Evolutionary conservation across 805 yeast genomes (phyloP).

Genomic region (Pichia pseudocactophila): DNA sequence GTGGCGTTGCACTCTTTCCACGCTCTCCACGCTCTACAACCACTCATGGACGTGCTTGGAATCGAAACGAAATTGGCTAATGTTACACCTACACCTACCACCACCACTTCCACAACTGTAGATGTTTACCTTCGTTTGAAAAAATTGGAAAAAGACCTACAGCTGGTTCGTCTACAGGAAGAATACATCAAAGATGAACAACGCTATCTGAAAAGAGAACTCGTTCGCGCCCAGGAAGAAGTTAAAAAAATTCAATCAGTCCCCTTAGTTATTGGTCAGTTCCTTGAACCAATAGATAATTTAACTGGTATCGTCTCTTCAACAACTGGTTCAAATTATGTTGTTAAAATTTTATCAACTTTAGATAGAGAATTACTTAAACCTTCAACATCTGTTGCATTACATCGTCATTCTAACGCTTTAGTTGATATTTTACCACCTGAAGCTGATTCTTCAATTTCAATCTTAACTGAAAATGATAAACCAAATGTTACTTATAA

Average conservation of each 20-base stretch:
- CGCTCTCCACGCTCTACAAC: neutral
- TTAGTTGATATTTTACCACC: conserved; percentile 96
- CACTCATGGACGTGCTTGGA: conserved; percentile 55
- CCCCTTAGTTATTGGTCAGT: conserved; percentile 96
- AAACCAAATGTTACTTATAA: conserved; percentile 90
- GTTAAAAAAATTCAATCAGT: conserved; percentile 96
- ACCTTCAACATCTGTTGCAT: conserved; percentile 91
- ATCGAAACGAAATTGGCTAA: conserved; percentile 15
- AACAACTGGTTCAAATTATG: conserved; percentile 96
- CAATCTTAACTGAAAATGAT: conserved; percentile 91
- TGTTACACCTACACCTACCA: no score
- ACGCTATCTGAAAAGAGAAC: conserved; percentile 89
- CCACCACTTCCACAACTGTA: no score
- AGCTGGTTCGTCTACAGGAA: conserved; percentile 78
- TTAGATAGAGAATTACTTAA: conserved; percentile 89
- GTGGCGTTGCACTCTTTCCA: no score
- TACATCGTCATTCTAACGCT: conserved; percentile 97
- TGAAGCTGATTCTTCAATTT: conserved; percentile 93
- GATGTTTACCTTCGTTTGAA: conserved; percentile 82
- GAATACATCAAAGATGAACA: conserved; percentile 97
- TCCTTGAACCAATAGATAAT: conserved; percentile 94
- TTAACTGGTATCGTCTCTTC: conserved; percentile 94
- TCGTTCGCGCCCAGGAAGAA: conserved; percentile 95
- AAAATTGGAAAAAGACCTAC: conserved; percentile 84
- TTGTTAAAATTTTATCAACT: conserved; percentile 89